These are phyloP conservation scores for Penicillium angulare DNA, from an alignment of 495 filamentous ascomycete genomes.

Conservation along the genomic window DNA sequence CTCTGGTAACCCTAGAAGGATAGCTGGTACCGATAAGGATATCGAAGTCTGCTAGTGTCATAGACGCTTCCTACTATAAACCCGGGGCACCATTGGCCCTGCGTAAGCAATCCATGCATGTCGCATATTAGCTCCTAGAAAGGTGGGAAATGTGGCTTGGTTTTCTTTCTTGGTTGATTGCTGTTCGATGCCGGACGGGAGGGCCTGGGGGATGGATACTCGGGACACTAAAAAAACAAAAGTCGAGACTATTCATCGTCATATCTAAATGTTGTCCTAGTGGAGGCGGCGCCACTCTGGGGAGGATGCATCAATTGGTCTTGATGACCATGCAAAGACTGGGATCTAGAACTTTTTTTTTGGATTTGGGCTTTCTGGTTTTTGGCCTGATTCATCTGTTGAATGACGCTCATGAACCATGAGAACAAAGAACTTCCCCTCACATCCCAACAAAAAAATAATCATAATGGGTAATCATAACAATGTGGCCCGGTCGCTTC, in stretches of 20 bases:
- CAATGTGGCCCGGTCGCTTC: conserved; percentile 30
- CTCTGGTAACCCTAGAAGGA: neutral
- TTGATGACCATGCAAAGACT: conserved; percentile 10
- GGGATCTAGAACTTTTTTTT: conserved; percentile 31
- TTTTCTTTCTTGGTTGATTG: too few relatives aligned
- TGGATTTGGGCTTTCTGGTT: conserved; percentile 8
- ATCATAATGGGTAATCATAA: conserved; percentile 26
- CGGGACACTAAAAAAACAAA: too few relatives aligned
- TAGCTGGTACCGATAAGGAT: conserved; percentile 6
- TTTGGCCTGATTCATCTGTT: neutral
- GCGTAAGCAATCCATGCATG: conserved; percentile 9
- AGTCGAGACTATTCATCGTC: neutral
- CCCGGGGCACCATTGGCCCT: conserved; percentile 14
- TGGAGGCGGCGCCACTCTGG: conserved; percentile 2
- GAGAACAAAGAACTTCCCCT: conserved; percentile 10
- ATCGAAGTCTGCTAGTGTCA: neutral
- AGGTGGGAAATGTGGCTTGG: conserved; percentile 12
- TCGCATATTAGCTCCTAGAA: conserved; percentile 1
- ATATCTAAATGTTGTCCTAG: neutral
- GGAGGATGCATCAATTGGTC: conserved; percentile 10
- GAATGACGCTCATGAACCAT: neutral
- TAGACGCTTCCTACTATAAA: conserved; percentile 9
- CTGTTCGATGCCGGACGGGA: too few relatives aligned
- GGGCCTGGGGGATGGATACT: too few relatives aligned
- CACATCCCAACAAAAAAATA: neutral